Conservation (phyloP, 1,284 basidiomycete genomes). For the Pisolithus thermaeus region DNA sequence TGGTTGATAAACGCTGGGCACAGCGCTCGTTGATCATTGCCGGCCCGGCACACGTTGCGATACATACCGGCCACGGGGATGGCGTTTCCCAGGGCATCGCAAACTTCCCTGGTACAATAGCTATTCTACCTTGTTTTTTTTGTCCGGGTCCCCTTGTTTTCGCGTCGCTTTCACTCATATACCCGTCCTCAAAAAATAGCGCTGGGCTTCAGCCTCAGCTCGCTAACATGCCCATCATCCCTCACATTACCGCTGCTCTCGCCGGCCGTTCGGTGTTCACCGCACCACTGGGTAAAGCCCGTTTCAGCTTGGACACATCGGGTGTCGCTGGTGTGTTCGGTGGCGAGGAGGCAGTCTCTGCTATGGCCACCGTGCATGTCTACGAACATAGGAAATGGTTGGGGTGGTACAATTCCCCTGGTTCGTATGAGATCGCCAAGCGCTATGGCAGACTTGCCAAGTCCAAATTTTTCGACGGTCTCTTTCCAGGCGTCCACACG, state of each 20-base stretch:
- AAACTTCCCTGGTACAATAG: no score
- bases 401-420: conserved; percentile 34
- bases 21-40: no score
- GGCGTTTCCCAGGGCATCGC: no score
- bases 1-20: no score
- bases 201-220: neutral
- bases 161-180: no score
- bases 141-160: no score
- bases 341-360: conserved; percentile 30
- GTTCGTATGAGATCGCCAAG: conserved; percentile 29
- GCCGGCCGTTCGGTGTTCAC: neutral
- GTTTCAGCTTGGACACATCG: conserved; percentile 12
- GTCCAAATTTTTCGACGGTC: conserved; percentile 24
- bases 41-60: no score
- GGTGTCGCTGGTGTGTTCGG: conserved; percentile 28
- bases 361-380: conserved; percentile 31
- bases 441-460: conserved; percentile 22
- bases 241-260: neutral
- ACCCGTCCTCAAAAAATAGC: neutral
- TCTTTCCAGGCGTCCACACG: conserved; percentile 26
- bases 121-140: no score
- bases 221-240: neutral
- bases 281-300: conserved; percentile 4
- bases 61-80: no score
- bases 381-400: conserved; percentile 24